A percentile compares a stretch with the other conserved stretches of the same genome.
Evolutionary conservation across 2,329 filamentous ascomycete species (phyloP).

Genomic region (Tolypocladium amazonense): DNA sequence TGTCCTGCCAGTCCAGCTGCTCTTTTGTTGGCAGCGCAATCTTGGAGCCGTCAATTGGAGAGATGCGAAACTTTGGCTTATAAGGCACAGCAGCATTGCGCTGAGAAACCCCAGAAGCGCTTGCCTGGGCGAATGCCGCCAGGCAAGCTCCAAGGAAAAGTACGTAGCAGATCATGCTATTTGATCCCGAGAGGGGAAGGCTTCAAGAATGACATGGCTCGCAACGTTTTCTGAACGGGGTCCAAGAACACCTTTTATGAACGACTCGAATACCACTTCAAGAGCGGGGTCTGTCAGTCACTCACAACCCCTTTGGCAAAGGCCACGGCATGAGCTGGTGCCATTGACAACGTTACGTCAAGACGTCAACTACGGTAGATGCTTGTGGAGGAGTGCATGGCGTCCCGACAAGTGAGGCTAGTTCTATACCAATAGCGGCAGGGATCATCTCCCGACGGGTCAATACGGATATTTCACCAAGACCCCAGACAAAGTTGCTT

Average conservation of each 20-base stretch:
- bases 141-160: neutral
- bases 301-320: neutral
- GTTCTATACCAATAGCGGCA: neutral
- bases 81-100: constrained; percentile 5
- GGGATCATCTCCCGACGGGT: neutral
- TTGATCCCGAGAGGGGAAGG: neutral
- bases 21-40: constrained; percentile 14
- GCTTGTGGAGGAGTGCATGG: neutral
- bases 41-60: constrained; percentile 13
- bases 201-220: neutral
- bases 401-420: neutral
- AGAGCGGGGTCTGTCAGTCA: neutral
- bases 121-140: neutral
- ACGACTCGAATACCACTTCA: neutral
- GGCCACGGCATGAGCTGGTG: neutral
- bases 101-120: neutral
- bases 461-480: neutral
- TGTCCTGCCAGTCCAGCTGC: constrained; percentile 14
- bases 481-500: neutral
- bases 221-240: neutral
- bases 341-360: neutral
- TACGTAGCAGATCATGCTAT: neutral
- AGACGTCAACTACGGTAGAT: neutral
- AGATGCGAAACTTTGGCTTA: constrained; percentile 8
- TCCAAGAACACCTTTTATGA: neutral